These are phyloP conservation scores for Aegilops bicornis DNA, from an alignment of 176 grass and related monocot genomes.

Conservation along the genomic window DNA sequence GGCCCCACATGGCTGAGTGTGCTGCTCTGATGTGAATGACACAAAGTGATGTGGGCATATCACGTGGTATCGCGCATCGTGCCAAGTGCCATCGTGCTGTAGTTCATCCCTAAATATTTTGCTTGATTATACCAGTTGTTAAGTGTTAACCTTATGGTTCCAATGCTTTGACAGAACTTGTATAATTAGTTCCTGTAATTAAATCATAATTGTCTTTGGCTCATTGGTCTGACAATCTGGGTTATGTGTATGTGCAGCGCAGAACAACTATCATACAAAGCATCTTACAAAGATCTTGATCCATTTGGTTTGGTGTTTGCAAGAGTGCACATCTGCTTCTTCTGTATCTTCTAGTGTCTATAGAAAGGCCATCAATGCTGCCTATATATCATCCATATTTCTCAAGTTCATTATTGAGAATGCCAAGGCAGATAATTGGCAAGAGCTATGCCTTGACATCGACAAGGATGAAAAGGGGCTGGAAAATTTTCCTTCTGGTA, in stretches of 20 bases:
- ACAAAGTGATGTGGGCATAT: background rate
- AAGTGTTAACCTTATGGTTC: background rate
- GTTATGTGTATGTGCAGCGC: conserved; percentile 71
- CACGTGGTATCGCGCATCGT: background rate
- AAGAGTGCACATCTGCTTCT: conserved; percentile 58
- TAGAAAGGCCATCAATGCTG: conserved; percentile 87
- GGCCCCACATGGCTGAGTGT: background rate
- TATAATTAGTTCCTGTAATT: background rate
- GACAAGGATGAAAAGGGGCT: conserved; percentile 73
- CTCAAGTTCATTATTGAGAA: conserved; percentile 98
- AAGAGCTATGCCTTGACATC: conserved; percentile 77
- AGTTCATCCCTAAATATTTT: background rate
- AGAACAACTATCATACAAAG: conserved; percentile 83
- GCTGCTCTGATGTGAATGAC: background rate
- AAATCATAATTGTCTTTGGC: background rate
- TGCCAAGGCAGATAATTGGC: conserved; percentile 68
- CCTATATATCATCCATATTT: conserved; percentile 97
- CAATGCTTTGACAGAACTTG: background rate
- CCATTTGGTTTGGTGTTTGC: conserved; percentile 94
- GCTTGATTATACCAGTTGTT: conserved; percentile 7
- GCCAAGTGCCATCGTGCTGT: background rate
- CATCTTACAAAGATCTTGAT: conserved; percentile 96
- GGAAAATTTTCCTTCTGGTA: conserved; percentile 78
- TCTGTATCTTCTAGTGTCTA: conserved; percentile 46
- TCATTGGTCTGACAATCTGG: conserved; percentile 1